Percentiles rank a stretch among this genome's conserved stretches.
These are phyloP conservation scores for Globisporangium polare DNA, from an alignment of 352 stramenopile species.

Conservation along the genomic window DNA sequence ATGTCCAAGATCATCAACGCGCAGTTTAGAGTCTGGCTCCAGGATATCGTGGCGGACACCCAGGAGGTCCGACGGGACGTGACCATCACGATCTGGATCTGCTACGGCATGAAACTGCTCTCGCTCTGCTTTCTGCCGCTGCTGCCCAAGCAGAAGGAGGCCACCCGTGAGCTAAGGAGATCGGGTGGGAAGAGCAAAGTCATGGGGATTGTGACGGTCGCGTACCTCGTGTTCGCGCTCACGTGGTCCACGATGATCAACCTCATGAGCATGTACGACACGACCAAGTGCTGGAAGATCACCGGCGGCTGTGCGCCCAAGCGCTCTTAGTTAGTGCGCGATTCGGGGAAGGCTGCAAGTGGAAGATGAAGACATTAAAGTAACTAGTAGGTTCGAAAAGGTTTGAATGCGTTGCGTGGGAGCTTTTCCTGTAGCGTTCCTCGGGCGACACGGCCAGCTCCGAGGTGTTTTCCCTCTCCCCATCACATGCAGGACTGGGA, in stretches of 20 bases:
- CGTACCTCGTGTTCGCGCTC: slow-evolving; percentile 30
- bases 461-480: no score
- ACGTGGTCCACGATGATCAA: slow-evolving; percentile 46
- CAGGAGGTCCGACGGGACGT: slow-evolving; percentile 46
- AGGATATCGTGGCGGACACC: slow-evolving; percentile 44
- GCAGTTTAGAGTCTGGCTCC: slow-evolving; percentile 45
- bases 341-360: background rate
- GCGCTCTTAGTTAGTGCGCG: background rate
- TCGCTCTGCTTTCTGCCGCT: slow-evolving; percentile 45
- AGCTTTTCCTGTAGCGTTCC: no score
- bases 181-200: slow-evolving; percentile 36
- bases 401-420: no score
- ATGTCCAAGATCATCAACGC: slow-evolving; percentile 56
- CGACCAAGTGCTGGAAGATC: slow-evolving; percentile 64
- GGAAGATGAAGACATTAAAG: no score
- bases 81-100: slow-evolving; percentile 51
- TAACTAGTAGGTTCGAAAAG: no score
- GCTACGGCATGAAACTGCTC: slow-evolving; percentile 50
- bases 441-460: no score
- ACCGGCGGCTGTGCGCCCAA: slow-evolving; percentile 46
- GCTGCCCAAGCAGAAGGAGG: slow-evolving; percentile 37
- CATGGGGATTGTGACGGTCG: slow-evolving; percentile 32
- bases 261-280: slow-evolving; percentile 48
- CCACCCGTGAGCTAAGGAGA: slow-evolving; percentile 30
- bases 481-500: no score